Percentiles rank a stretch among this genome's conserved stretches.
Evolutionary conservation across 75 land plant species (phyloP).

Genomic region (Azolla pinnata): DNA sequence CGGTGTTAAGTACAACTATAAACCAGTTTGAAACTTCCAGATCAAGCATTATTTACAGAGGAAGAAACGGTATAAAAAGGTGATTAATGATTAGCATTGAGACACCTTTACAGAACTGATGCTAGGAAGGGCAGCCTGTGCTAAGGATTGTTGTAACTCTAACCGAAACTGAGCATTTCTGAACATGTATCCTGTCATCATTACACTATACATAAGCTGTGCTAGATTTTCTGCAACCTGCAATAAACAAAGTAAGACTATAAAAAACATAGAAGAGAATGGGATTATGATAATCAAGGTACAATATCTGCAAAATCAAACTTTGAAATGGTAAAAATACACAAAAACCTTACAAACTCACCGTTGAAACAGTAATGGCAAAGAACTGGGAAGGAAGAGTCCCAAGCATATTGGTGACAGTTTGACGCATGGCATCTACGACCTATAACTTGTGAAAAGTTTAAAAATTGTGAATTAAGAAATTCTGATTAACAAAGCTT

Average conservation of each 20-base stretch:
- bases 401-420: conserved; percentile 95
- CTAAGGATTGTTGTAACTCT: conserved; percentile 73
- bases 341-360: conserved; percentile 26
- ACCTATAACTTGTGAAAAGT: conserved; percentile 38
- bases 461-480: not conserved
- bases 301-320: not conserved
- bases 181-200: conserved; percentile 99
- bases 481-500: not conserved
- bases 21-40: no score
- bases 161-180: conserved; percentile 84
- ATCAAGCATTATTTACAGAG: not conserved
- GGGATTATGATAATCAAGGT: no score
- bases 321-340: not conserved
- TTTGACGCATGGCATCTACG: conserved; percentile 97
- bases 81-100: conserved; percentile 1
- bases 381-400: conserved; percentile 95
- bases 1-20: no score
- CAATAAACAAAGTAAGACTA: no score
- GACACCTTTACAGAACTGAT: conserved; percentile 4
- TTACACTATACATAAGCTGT: conserved; percentile 93
- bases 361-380: conserved; percentile 83
- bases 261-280: no score
- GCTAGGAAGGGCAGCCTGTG: conserved; percentile 78
- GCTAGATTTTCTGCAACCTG: conserved; percentile 98
- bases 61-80: not conserved